These are phyloP conservation scores for Nepenthes gracilis DNA, from an alignment of 148 eudicot genomes.

Conservation along the genomic window DNA sequence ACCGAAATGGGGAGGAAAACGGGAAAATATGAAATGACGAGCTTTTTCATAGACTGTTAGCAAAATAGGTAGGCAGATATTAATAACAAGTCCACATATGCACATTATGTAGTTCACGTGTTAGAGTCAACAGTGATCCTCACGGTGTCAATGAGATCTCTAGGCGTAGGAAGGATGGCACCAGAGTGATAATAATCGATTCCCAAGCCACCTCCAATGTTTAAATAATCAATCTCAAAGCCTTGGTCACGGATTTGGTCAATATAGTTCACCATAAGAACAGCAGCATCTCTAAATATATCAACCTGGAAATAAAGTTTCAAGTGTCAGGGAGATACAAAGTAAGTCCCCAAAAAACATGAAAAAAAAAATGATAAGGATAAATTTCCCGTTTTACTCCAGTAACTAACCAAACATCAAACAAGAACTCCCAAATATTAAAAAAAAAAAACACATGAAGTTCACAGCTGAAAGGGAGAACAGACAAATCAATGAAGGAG, in stretches of 20 bases:
- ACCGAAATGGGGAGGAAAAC: no score
- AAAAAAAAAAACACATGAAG: background rate
- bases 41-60: no score
- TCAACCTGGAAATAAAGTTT: constrained; percentile 45
- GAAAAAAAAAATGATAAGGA: background rate
- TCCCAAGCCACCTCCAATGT: constrained; percentile 96
- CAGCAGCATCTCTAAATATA: constrained; percentile 91
- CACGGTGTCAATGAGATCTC: constrained; percentile 84
- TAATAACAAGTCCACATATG: no score
- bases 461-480: background rate
- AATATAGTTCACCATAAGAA: constrained; percentile 77
- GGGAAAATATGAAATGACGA: no score
- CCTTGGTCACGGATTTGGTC: constrained; percentile 88
- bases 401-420: no score
- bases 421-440: background rate
- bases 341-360: background rate
- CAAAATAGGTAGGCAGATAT: background rate
- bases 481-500: no score
- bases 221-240: constrained; percentile 73
- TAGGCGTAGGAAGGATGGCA: constrained; percentile 79
- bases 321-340: no score
- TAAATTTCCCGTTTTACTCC: background rate
- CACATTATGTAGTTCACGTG: background rate
- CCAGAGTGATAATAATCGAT: constrained; percentile 87
- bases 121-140: constrained; percentile 13